phyloP scores from a whole-genome alignment of 169 alveolate genomes.

The Plasmodium chabaudi region DNA sequence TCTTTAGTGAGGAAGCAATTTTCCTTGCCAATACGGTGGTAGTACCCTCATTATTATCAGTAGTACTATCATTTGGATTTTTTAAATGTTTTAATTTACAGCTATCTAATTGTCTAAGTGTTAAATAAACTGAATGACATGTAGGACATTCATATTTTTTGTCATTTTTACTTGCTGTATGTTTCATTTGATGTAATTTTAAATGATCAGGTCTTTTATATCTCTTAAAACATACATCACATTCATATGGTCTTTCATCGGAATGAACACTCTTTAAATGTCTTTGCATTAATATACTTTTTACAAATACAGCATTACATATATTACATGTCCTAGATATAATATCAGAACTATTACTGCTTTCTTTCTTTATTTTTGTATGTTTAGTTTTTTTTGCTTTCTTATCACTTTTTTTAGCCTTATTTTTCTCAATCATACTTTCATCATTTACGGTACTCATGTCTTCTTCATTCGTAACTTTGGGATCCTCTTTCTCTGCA shows the following conservation, averaged over 20 bases:
- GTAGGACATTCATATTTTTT: slow-evolving; percentile 55
- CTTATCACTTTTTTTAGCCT: not conserved
- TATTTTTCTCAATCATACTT: not conserved
- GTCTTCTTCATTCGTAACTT: no score
- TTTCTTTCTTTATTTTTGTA: not conserved
- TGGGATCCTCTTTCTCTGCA: not conserved
- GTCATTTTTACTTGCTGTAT: slow-evolving; percentile 17
- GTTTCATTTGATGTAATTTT: slow-evolving; percentile 28
- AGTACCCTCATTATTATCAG: not conserved
- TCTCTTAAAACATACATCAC: slow-evolving; percentile 37
- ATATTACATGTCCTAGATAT: slow-evolving; percentile 48
- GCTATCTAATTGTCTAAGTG: slow-evolving; percentile 19
- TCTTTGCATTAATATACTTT: slow-evolving; percentile 51
- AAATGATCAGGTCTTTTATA: slow-evolving; percentile 71
- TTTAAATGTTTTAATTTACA: slow-evolving; percentile 28
- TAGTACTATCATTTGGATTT: not conserved
- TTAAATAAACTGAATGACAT: slow-evolving; percentile 20
- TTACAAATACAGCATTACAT: slow-evolving; percentile 29
- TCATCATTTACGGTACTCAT: not conserved
- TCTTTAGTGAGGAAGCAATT: not conserved
- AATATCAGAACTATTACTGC: not conserved
- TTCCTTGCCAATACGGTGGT: not conserved
- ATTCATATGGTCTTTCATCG: slow-evolving; percentile 61
- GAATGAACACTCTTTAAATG: slow-evolving; percentile 62
- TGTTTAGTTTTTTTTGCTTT: not conserved